Evolutionary conservation across 257 asterid species (phyloP), one percentile per base, ranked within the genome.

Genomic region (Jacaranda copaia): DNA sequence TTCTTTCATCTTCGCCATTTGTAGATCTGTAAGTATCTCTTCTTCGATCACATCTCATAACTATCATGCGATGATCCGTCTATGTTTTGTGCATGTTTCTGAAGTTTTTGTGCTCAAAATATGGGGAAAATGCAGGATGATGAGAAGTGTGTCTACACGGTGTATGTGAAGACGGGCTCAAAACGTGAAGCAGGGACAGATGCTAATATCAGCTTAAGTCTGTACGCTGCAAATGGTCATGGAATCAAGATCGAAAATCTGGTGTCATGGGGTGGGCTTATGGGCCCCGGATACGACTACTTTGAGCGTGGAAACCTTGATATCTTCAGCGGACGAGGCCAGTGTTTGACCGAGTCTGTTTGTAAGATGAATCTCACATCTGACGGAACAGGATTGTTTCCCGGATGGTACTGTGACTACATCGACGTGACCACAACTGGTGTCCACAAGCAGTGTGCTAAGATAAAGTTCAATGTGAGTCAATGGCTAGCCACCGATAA

Each of bases 281-380:
- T 90, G 96, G 96, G 92, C 68, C 80, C 82, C 4, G 82, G 58
- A 46, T 76, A 85, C 80, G 59, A 83, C 71, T 90, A 90, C 61
- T 85, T 85, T 59, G 89, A 90, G 87, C 80, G 85, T 8, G 93
- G 93, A 4, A 85, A 83, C n/a, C 67, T 84, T 56, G 90, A 88
- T 18, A 78, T 90, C 25, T 90, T 90, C 55, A 86, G 92, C 18
- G 93, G 88, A 0, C 81, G 75, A 63, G 92, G 83, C 52, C 91
- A 89, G 5, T 88, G 93, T 62, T 74, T 90, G 45, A 53, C 13
- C 0, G 82, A 84, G 25, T 83, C 89, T 8, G 40, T 3, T 25
- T 25, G 32, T 25, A 25, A 25, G 32, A 25, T 25, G 32, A 25
- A 25, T 2, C 32, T 25, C 2, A 25, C 32, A 1, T 25, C 32